A percentile compares a stretch with the other conserved stretches of the same genome.
These are phyloP conservation scores for Jackrogersella minutella DNA, from an alignment of 495 filamentous ascomycete species.

Conservation along the genomic window DNA sequence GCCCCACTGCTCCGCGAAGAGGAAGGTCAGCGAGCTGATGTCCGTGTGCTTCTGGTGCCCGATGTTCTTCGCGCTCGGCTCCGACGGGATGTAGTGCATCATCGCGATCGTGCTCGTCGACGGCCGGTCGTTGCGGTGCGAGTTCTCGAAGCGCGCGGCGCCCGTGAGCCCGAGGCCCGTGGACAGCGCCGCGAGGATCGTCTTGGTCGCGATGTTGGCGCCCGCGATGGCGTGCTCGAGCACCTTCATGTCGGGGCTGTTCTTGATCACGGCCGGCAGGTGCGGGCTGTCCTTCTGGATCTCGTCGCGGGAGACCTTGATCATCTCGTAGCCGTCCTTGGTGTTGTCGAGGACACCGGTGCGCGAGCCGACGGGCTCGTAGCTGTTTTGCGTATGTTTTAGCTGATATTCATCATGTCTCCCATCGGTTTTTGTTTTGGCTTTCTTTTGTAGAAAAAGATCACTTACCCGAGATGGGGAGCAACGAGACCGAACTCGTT, in stretches of 20 bases:
- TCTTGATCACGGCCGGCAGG: constrained; percentile 58
- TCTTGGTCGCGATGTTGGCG: constrained; percentile 60
- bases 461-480: constrained; percentile 52
- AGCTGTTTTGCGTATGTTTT: constrained; percentile 41
- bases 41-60: constrained; percentile 67
- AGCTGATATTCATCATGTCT: constrained; percentile 7
- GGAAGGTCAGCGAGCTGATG: constrained; percentile 63
- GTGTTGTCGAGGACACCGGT: constrained; percentile 58
- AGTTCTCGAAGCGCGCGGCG: constrained; percentile 58
- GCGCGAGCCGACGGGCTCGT: constrained; percentile 60
- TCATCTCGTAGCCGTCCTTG: constrained; percentile 64
- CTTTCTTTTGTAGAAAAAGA: not conserved
- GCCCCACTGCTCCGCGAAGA: constrained; percentile 65
- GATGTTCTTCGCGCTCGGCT: constrained; percentile 52
- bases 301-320: constrained; percentile 60
- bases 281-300: constrained; percentile 56
- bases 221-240: constrained; percentile 57
- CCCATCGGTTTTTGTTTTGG: constrained; percentile 25
- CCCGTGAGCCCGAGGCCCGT: constrained; percentile 54
- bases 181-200: constrained; percentile 60
- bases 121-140: constrained; percentile 59
- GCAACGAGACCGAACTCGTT: constrained; percentile 59
- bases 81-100: constrained; percentile 59
- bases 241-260: constrained; percentile 54
- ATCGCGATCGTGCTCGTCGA: constrained; percentile 57